phyloP scores from a whole-genome alignment of 257 asterid genomes.

The Jacaranda mimosifolia region DNA sequence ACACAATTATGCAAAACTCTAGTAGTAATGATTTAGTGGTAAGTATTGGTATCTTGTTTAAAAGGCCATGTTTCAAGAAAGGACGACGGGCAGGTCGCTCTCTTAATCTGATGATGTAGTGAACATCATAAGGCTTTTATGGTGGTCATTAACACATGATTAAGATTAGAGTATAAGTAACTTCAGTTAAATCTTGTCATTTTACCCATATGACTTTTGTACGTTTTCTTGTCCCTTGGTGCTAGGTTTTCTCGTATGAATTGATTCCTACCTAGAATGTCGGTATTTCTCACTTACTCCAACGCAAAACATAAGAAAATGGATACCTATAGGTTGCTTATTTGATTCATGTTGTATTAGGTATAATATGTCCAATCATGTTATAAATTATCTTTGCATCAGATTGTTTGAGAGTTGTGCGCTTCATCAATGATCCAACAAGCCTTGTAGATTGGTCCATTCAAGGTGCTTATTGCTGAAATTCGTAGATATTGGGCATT shows the following conservation, averaged over 20 bases:
- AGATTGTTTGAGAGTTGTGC: too few relatives aligned
- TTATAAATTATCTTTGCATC: too few relatives aligned
- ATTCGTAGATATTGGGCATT: too few relatives aligned
- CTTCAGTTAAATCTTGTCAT: slow-evolving; percentile 22
- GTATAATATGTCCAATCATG: too few relatives aligned
- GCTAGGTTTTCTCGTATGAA: slow-evolving; percentile 29
- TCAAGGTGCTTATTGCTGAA: too few relatives aligned
- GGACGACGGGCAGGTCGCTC: too few relatives aligned
- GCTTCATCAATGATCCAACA: too few relatives aligned
- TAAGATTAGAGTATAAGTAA: slow-evolving; percentile 41
- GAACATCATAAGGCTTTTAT: too few relatives aligned
- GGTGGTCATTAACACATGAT: slow-evolving; percentile 28
- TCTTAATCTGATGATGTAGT: neutral
- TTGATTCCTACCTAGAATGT: slow-evolving; percentile 32
- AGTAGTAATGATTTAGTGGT: neutral
- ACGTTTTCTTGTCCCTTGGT: slow-evolving; percentile 8
- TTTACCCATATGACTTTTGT: neutral
- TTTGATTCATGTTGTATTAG: too few relatives aligned
- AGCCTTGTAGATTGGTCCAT: too few relatives aligned
- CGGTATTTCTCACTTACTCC: neutral
- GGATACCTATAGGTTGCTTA: too few relatives aligned
- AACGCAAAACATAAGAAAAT: neutral
- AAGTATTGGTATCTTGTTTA: neutral
- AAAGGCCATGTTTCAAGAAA: neutral
- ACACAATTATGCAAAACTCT: neutral